phyloP scores from a whole-genome alignment of 148 eudicot species.

The Heliamphora exappendiculata region DNA sequence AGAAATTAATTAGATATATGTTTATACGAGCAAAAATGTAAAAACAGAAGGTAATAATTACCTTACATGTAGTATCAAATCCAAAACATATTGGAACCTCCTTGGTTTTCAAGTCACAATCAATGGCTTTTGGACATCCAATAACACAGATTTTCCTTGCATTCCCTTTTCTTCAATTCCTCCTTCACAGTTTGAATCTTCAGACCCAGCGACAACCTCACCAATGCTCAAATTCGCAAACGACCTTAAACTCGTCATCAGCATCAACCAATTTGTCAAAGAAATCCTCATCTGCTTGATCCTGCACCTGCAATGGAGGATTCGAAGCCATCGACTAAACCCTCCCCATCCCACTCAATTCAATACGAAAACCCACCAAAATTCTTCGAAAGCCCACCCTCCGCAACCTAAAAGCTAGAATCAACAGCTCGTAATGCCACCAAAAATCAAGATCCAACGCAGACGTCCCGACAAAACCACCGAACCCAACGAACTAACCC shows the following conservation, averaged over 20 bases:
- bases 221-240: slow-evolving; percentile 31
- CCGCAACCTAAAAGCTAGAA: slow-evolving; percentile 9
- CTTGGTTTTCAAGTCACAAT: slow-evolving; percentile 82
- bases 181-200: too few relatives aligned
- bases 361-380: too few relatives aligned
- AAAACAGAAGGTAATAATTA: slow-evolving; percentile 13
- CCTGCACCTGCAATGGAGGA: slow-evolving; percentile 82
- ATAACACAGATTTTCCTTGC: slow-evolving; percentile 72
- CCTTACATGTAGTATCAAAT: slow-evolving; percentile 96
- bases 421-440: background rate
- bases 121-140: slow-evolving; percentile 94
- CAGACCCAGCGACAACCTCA: too few relatives aligned
- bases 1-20: too few relatives aligned
- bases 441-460: slow-evolving; percentile 22
- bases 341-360: slow-evolving; percentile 3
- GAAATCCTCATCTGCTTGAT: slow-evolving; percentile 78
- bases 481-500: too few relatives aligned
- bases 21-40: background rate
- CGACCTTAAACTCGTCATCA: slow-evolving; percentile 71
- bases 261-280: slow-evolving; percentile 83
- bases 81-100: slow-evolving; percentile 90
- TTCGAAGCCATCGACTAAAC: slow-evolving; percentile 54
- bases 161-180: too few relatives aligned
- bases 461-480: too few relatives aligned
- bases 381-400: too few relatives aligned